Evolutionary conservation across 805 yeast species (phyloP), one percentile per base, ranked within the genome.

Genomic region (Cyberlindnera xylosilytica): DNA sequence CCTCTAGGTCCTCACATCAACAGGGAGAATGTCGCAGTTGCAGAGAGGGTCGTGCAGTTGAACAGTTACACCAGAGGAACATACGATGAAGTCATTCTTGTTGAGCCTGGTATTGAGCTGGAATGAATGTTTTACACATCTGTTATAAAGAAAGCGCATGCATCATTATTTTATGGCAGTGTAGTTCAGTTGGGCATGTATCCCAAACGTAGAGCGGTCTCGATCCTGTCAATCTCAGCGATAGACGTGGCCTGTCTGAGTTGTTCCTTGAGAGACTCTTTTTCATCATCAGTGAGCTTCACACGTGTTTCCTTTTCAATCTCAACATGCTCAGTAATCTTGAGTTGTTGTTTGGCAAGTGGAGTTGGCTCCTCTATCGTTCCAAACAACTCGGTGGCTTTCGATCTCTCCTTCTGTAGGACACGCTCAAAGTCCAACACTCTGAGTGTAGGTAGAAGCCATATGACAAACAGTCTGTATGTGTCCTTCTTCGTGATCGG

Each of bases 191-290:
- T 12, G n/a, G 34, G 18, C 26, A 60, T 23, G 41, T 63, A 62
- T 4, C 70, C 79, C 26, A 58, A 64, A 42, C 63, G 62, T 34
- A 84, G 63, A 17, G 76, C 68, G 20, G 63, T 66, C 58, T 87
- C 95, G 19, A 89, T 74, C 38, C 77, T 65, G 44, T 81, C 85
- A 6, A 89, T 85, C 49, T 90, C 97, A 6, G 75, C 85, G 44
- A 90, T 58, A 39, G 81, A 78, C 4, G 79, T 72, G 1, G 97
- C 95, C 24, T 64, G 66, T 39, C 72, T 69, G 42, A 90, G 66
- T 48, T 78, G 73, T 32, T 67, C 57, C 47, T 80, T 70, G 37
- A 90, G 62, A 35, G 64, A 62, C 4, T 19, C 15, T 18, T 20
- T 28, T 38, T 65, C 66, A 4, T 22, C 23, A 3, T 22, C 19